A percentile compares a stretch with the other conserved stretches of the same genome.
Evolutionary conservation across 208 protist genomes (phyloP).

Genomic region (Vickermania ingenoplastis): DNA sequence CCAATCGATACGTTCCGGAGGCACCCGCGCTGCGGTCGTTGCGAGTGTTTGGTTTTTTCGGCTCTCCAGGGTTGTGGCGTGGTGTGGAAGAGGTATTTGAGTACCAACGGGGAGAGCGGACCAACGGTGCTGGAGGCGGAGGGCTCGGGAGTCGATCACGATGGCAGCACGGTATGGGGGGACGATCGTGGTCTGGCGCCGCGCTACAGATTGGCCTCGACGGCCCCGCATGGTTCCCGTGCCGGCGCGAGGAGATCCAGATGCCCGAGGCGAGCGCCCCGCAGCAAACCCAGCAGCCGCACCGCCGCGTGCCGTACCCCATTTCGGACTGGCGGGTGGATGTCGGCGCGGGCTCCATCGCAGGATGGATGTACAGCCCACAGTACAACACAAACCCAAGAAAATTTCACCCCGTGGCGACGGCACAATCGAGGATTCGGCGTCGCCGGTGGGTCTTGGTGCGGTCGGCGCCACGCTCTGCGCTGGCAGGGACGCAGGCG

Average conservation of each 20-base stretch:
- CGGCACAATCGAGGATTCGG: neutral
- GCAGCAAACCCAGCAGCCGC: neutral
- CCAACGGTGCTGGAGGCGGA: neutral
- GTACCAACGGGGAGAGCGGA: slow-evolving; percentile 42
- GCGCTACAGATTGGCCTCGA: slow-evolving; percentile 39
- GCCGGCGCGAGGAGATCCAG: slow-evolving; percentile 26
- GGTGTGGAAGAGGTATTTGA: slow-evolving; percentile 54
- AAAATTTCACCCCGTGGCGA: neutral
- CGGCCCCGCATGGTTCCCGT: slow-evolving; percentile 63
- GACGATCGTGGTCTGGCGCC: slow-evolving; percentile 19
- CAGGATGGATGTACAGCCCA: neutral
- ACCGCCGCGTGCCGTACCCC: neutral
- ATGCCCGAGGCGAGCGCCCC: slow-evolving; percentile 11
- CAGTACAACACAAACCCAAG: neutral
- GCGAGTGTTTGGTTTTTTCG: slow-evolving; percentile 65
- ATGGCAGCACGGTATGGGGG: slow-evolving; percentile 5
- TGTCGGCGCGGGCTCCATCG: neutral
- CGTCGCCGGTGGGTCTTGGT: neutral
- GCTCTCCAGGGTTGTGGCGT: slow-evolving; percentile 56
- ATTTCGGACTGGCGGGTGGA: neutral
- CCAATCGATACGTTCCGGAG: slow-evolving; percentile 61
- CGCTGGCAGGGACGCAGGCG: neutral
- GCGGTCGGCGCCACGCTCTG: neutral
- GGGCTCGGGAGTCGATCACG: too few relatives aligned
- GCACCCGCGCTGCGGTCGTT: slow-evolving; percentile 44